phyloP scores from a whole-genome alignment of 495 filamentous ascomycete genomes.

The Achaetomiella virescens region DNA sequence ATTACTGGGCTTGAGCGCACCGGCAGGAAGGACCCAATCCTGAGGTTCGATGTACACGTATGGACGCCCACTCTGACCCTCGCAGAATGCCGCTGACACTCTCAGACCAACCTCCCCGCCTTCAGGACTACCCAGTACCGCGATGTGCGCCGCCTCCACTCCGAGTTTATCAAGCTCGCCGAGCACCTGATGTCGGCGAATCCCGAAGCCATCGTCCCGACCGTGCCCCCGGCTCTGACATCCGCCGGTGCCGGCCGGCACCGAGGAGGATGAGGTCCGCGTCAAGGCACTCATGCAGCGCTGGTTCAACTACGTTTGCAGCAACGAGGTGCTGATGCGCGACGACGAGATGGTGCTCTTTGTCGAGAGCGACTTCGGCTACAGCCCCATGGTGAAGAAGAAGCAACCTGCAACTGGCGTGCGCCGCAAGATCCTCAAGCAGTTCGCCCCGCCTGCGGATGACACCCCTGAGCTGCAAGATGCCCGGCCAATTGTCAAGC shows the following conservation, averaged over 20 bases:
- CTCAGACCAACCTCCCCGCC: constrained; percentile 90
- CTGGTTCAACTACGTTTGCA: constrained; percentile 90
- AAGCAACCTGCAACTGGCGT: constrained; percentile 98
- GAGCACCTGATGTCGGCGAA: constrained; percentile 93
- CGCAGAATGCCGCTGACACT: constrained; percentile 7
- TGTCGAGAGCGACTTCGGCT: constrained; percentile 96
- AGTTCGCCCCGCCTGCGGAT: constrained; percentile 96
- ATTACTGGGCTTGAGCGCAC: constrained; percentile 88
- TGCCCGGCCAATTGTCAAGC: constrained; percentile 84
- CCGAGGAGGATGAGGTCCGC: constrained; percentile 89
- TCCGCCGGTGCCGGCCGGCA: constrained; percentile 92
- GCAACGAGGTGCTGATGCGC: constrained; percentile 84
- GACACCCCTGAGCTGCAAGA: constrained; percentile 92
- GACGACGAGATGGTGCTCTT: constrained; percentile 97
- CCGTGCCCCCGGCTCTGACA: constrained; percentile 83
- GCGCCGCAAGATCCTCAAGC: constrained; percentile 89
- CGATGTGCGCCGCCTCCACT: constrained; percentile 89
- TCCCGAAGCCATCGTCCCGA: constrained; percentile 95
- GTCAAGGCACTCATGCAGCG: constrained; percentile 85
- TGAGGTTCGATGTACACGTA: constrained; percentile 97
- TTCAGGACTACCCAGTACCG: constrained; percentile 97
- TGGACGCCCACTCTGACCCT: constrained; percentile 24
- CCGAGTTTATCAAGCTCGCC: constrained; percentile 90
- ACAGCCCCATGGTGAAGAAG: constrained; percentile 88
- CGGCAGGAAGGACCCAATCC: constrained; percentile 88